phyloP scores from a whole-genome alignment of 192 early-diverging fungal genomes.

The Mortierella hygrophila region DNA sequence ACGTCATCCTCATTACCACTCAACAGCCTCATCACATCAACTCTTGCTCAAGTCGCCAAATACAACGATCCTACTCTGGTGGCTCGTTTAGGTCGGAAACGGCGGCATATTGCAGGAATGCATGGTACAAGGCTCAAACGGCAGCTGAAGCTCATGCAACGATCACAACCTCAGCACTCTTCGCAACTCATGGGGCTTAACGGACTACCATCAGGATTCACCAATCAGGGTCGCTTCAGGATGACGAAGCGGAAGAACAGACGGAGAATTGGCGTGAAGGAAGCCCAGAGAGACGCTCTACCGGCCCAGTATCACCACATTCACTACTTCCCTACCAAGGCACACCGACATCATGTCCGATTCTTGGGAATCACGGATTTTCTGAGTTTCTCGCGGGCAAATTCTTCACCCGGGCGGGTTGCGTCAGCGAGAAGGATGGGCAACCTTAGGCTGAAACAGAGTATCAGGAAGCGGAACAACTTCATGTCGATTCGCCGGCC shows the following conservation, averaged over 20 bases:
- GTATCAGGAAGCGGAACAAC: neutral
- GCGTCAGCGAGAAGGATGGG: neutral
- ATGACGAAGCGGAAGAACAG: neutral
- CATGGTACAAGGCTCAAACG: constrained; percentile 15
- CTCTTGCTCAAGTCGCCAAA: neutral
- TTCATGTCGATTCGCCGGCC: constrained; percentile 3
- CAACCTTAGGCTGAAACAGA: neutral
- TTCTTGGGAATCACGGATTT: constrained; percentile 38
- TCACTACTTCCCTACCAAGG: constrained; percentile 20
- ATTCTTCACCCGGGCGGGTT: neutral
- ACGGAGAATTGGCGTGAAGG: neutral
- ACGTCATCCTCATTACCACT: neutral
- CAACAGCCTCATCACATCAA: neutral
- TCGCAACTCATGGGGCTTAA: constrained; percentile 19
- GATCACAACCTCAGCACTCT: constrained; percentile 18
- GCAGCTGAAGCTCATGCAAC: neutral
- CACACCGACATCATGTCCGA: constrained; percentile 1
- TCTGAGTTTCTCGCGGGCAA: neutral
- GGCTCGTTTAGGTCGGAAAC: constrained; percentile 12
- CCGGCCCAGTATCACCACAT: constrained; percentile 25
- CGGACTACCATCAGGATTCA: neutral
- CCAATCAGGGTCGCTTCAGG: neutral
- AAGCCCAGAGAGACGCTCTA: neutral
- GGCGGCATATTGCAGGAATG: constrained; percentile 17
- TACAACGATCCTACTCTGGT: neutral